Evolutionary conservation across 495 filamentous ascomycete species (phyloP).

Genomic region (Tuber aestivum): DNA sequence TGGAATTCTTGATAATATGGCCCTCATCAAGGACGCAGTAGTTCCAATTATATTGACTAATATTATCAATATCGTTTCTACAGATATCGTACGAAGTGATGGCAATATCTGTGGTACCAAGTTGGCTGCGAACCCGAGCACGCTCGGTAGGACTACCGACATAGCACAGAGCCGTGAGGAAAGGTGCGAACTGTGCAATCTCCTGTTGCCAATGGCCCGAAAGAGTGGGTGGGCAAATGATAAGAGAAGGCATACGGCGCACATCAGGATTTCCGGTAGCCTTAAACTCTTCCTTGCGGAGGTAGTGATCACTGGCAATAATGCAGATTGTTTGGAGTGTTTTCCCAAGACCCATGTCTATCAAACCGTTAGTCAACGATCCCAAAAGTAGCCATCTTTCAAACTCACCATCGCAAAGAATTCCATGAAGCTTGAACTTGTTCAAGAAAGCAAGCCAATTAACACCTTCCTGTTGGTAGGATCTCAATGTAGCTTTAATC

Average conservation of each 20-base stretch:
- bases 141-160: constrained; percentile 82
- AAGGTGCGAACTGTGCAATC: constrained; percentile 88
- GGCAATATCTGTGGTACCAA: constrained; percentile 77
- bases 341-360: constrained; percentile 96
- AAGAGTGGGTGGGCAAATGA: constrained; percentile 93
- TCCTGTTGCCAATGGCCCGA: constrained; percentile 99
- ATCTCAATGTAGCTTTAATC: constrained; percentile 91
- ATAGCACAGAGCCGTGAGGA: constrained; percentile 80
- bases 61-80: constrained; percentile 79
- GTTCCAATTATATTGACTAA: constrained; percentile 86
- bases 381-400: constrained; percentile 1
- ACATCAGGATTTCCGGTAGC: constrained; percentile 70
- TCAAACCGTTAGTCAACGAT: constrained; percentile 16
- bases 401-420: constrained; percentile 71
- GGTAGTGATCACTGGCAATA: constrained; percentile 91
- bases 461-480: constrained; percentile 97
- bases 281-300: constrained; percentile 81
- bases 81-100: constrained; percentile 98
- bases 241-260: constrained; percentile 78
- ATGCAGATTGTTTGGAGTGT: constrained; percentile 96
- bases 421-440: constrained; percentile 92
- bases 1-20: constrained; percentile 96
- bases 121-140: constrained; percentile 56
- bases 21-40: constrained; percentile 96
- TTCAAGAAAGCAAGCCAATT: constrained; percentile 99